phyloP scores from a whole-genome alignment of 305 asterid species.

The Fraxinus paxiana region DNA sequence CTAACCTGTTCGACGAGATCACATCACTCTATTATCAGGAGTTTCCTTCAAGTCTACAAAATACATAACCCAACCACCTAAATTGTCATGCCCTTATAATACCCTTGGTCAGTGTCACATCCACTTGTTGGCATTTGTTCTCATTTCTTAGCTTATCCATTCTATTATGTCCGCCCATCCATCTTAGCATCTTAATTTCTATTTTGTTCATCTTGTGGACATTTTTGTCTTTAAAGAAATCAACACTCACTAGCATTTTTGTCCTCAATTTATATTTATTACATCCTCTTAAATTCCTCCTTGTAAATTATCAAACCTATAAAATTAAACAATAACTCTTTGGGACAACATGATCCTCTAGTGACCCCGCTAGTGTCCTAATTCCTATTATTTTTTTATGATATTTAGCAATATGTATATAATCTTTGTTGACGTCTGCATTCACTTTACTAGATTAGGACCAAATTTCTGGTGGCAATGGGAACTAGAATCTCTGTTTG shows the following conservation, averaged over 20 bases:
- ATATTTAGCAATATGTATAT: neutral
- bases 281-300: neutral
- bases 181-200: neutral
- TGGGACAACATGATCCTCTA: neutral
- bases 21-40: neutral
- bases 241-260: neutral
- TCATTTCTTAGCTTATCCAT: neutral
- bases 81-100: neutral
- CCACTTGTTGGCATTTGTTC: neutral
- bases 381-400: neutral
- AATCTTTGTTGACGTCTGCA: neutral
- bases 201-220: neutral
- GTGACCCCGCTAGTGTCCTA: neutral
- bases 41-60: neutral
- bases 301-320: neutral
- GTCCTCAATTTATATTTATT: neutral
- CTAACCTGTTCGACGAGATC: neutral
- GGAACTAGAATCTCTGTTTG: neutral
- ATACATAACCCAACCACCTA: neutral
- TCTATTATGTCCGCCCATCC: neutral
- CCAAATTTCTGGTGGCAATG: conserved; percentile 4
- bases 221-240: neutral
- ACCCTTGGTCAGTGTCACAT: neutral
- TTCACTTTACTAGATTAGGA: neutral
- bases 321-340: neutral